phyloP scores from a whole-genome alignment of 2,329 filamentous ascomycete genomes.

The Hirsutella thompsonii region DNA sequence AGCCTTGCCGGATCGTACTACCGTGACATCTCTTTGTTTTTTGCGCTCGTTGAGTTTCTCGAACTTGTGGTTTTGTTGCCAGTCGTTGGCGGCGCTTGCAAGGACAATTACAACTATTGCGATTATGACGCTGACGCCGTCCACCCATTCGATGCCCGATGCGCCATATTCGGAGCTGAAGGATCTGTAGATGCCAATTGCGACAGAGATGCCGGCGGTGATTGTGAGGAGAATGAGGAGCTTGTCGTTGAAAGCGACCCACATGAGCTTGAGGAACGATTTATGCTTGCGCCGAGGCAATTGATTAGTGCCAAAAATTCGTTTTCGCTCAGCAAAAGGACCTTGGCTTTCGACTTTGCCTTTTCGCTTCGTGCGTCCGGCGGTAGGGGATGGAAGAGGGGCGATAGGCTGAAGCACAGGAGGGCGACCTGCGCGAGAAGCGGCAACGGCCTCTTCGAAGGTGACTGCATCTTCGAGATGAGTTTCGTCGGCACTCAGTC shows the following conservation, averaged over 20 bases:
- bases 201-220: constrained; percentile 61
- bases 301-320: constrained; percentile 54
- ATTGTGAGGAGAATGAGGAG: constrained; percentile 59
- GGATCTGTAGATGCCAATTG: constrained; percentile 63
- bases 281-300: constrained; percentile 50
- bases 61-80: constrained; percentile 71
- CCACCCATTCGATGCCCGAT: constrained; percentile 63
- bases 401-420: constrained; percentile 9
- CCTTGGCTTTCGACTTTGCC: constrained; percentile 12
- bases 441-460: constrained; percentile 34
- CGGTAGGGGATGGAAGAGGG: constrained; percentile 9
- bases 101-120: constrained; percentile 65
- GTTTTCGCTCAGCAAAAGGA: constrained; percentile 44
- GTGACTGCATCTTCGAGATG: constrained; percentile 28
- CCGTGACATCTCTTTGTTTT: constrained; percentile 60
- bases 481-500: constrained; percentile 37
- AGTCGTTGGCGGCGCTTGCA: constrained; percentile 69
- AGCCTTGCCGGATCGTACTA: constrained; percentile 61
- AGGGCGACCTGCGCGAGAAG: constrained; percentile 18
- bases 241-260: constrained; percentile 77
- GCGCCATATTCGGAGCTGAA: constrained; percentile 36
- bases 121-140: constrained; percentile 67
- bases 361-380: constrained; percentile 12
- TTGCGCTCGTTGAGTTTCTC: constrained; percentile 72
- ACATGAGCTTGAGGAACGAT: constrained; percentile 51